Base-by-base conservation (phyloP, 2,329 filamentous ascomycete species). In the Domatiomyces globalis region DNA sequence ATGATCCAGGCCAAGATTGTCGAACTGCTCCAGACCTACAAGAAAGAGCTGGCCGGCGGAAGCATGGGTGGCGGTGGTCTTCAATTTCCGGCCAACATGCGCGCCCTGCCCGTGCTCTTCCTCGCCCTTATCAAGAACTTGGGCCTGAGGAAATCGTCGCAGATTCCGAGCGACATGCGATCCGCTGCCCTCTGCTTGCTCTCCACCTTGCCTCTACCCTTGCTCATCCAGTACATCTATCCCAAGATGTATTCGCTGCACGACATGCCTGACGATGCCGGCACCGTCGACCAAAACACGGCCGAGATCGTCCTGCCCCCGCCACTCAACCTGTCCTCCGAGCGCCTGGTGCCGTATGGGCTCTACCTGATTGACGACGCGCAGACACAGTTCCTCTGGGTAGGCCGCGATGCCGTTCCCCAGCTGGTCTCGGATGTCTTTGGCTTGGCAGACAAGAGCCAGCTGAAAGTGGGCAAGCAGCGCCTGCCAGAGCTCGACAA, bases 341-440 rank as follows among this genome's bases (percentile, higher is more conserved):
- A 90, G 67, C 80, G 85, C 46, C 78, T 98, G 48, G 86, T 87
- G 2, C 79, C 88, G 0, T 95, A 94, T 64, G 92, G 92, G 25
- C 73, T 98, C 17, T 98, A 98, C 68, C 78, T 98, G 52, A 92
- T 98, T 61, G 92, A 98, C 62, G 92, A 98, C 63, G 89, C 89
- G 2, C 90, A 95, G 69, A 95, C 87, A 5, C 92, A 98, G 66
- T 98, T 98, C 76, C 71, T 98, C 46, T 98, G 92, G 92, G 78
- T 96, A 18, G 92, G 92, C 12, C 82, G 89, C 36, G 90, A 98
- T 60, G 84, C 90, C 1, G 87, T 98, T 25, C 87, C 88, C 1
- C 87, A 94, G 64, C 77, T 98, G 29, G 74, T 96, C 43, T 70
- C 77, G 49, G 92, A 98, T 62, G 90, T 96, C 5, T 98, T 98